Base-by-base conservation (phyloP, 1,284 basidiomycete species). In the Austropuccinia psidii region DNA sequence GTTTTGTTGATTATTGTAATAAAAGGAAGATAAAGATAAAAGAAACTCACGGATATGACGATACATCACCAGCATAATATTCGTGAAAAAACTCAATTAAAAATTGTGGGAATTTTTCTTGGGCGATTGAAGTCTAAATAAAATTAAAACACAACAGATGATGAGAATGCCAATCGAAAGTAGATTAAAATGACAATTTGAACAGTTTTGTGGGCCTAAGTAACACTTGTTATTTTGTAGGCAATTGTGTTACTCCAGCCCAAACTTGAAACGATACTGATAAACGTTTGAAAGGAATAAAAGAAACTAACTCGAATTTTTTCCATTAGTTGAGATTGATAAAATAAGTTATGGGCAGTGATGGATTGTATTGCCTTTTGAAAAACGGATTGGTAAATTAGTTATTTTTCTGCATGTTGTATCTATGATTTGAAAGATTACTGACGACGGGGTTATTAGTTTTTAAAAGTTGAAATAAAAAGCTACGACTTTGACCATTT, bases 231-330 rank as follows among this genome's bases (percentile, higher is more conserved):
- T 35, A 39, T 17, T n/a, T 29, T 9, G 21, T 17, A 4, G 13
- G 29, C 31, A 6, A 17, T 47, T 19, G 24, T 8, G 31, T 33
- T 4, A 21, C 19, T 1, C 29, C 45, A 27, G 35, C 45, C 5
- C 19, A 47, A n/a, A 17, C 21, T 35, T 19, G 24, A 29, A 9
- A 24, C 24, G 47, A 66, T 60, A n/a, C 27, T 66, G 65, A 9
- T 69, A 73, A 54, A 74, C 67, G 68, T 70, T 67, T 52, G 65
- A 49, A 82, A 91, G 88, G 81, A 91, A n/a, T n/a, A 91, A 27
- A 86, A 85, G 73, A 91, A 83, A 79, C 91, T 91, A 77, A 91
- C 90, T 75, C 88, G 84, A 0, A 90, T 90, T 74, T 47, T 90
- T 75, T 55, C 50, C 50, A 49, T 21, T 55, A 35, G 39, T 47